Base-by-base conservation (phyloP, 441 rosid genomes). In the Viola pubescens region DNA sequence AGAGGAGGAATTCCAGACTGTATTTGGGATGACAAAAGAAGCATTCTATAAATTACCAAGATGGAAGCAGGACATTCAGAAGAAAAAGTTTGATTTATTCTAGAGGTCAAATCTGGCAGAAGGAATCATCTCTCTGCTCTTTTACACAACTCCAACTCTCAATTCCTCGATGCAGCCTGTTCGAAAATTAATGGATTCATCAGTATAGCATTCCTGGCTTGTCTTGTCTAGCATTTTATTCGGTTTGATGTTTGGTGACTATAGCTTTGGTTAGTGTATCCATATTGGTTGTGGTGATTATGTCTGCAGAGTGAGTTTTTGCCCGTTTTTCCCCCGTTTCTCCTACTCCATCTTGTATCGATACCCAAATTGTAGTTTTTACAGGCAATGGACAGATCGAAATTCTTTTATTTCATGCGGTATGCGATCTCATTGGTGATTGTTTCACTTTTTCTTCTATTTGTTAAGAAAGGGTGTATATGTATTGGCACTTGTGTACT, bases 11-110 rank as follows among this genome's bases (percentile, higher is more conserved):
- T 94, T 94, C 66, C 74, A 81, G 72, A 67, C 74, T 9, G 73
- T 89, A 45, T 84, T 94, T 43, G 91, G 95, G 43, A 80, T 81
- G 77, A 11, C 69, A 50, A 87, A 82, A 69, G 91, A 75, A 74
- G 81, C 67, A 51, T 87, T 87, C 62, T 82, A 81, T 65, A 79
- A 80, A 70, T 56, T 79, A 67, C 95, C 99, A 8, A 85, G 80
- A 68, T 95, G 99, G 99, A 95, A 95, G 85, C 97, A 95, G 80
- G 99, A 95, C 75, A 67, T 91, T 70, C 86, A 73, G 68, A 95
- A 95, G 85, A 89, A 70, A 87, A 95, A 91, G 68, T 75, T 73
- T 54, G 99, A 89, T 72, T 71, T 94, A 69, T 94, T 94, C 79
- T 94, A 87, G 77, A 72, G 45, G 45, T 58, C 48, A 45, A 39